These are phyloP conservation scores for Penicillium nordicum DNA, from an alignment of 2,329 filamentous ascomycete species.

Conservation along the genomic window DNA sequence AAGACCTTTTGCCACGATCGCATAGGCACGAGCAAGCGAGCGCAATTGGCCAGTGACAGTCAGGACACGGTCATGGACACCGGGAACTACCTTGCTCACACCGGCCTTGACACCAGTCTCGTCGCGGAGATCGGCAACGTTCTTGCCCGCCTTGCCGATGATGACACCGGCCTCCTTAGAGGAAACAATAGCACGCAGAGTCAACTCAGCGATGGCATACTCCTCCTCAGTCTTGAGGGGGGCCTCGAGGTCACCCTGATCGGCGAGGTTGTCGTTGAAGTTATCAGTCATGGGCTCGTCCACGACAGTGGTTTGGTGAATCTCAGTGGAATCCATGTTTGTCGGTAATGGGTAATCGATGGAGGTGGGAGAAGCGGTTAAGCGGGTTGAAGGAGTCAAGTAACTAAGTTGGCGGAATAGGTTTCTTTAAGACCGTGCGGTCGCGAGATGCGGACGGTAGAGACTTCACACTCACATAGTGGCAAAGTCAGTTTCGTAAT, in stretches of 20 bases:
- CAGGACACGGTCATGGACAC: constrained; percentile 93
- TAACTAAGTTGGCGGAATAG: constrained; percentile 9
- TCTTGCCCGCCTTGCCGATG: constrained; percentile 98
- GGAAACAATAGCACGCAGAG: constrained; percentile 93
- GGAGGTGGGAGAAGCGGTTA: constrained; percentile 23
- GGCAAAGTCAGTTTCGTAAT: constrained; percentile 6
- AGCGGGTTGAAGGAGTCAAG: constrained; percentile 13
- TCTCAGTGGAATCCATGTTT: constrained; percentile 61
- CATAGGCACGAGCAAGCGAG: constrained; percentile 86
- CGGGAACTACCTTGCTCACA: constrained; percentile 97
- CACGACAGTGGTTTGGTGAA: constrained; percentile 54
- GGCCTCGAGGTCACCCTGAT: constrained; percentile 67
- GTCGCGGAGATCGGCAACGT: constrained; percentile 93
- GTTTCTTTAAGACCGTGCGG: constrained; percentile 3
- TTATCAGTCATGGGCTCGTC: constrained; percentile 60
- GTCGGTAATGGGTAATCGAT: constrained; percentile 5
- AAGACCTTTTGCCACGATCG: constrained; percentile 84
- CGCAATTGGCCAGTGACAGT: constrained; percentile 90
- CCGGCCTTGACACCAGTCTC: constrained; percentile 97
- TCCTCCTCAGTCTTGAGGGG: constrained; percentile 93
- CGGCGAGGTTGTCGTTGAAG: constrained; percentile 63
- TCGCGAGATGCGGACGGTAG: constrained; percentile 5
- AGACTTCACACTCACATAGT: constrained; percentile 6
- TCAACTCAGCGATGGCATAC: constrained; percentile 88
- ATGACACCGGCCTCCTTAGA: constrained; percentile 99